Conservation (phyloP, 345 rosid species). For the Eucalyptus albens region DNA sequence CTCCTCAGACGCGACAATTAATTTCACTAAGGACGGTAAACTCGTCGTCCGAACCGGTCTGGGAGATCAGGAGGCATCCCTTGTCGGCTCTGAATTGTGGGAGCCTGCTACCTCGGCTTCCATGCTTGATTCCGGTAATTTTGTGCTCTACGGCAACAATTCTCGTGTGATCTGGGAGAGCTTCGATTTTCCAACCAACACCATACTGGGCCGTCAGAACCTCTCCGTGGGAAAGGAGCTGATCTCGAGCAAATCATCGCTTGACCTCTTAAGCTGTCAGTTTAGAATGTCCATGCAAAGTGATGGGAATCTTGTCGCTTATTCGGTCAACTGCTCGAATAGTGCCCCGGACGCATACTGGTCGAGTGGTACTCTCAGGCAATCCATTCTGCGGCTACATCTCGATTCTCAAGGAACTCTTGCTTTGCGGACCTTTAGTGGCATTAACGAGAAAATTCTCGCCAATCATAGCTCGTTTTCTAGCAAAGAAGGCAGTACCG, state of each 20-base stretch:
- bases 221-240: accelerated
- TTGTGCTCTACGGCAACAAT: background rate
- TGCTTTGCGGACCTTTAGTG: accelerated
- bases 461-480: background rate
- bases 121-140: background rate
- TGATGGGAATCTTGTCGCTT: background rate
- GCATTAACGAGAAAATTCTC: background rate
- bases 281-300: background rate
- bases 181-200: background rate
- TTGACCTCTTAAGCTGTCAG: background rate
- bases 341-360: background rate
- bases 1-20: background rate
- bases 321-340: background rate
- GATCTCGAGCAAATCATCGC: background rate
- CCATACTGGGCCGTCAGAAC: background rate
- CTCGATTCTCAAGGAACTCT: background rate
- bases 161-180: background rate
- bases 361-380: accelerated
- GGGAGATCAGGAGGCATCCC: background rate
- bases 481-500: background rate
- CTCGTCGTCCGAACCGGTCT: background rate
- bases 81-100: background rate
- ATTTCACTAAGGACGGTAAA: accelerated
- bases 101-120: background rate
- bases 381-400: accelerated